Evolutionary conservation across 202 grass and related monocot species (phyloP), one percentile per base, ranked within the genome.

Genomic region (Musa balbisiana): DNA sequence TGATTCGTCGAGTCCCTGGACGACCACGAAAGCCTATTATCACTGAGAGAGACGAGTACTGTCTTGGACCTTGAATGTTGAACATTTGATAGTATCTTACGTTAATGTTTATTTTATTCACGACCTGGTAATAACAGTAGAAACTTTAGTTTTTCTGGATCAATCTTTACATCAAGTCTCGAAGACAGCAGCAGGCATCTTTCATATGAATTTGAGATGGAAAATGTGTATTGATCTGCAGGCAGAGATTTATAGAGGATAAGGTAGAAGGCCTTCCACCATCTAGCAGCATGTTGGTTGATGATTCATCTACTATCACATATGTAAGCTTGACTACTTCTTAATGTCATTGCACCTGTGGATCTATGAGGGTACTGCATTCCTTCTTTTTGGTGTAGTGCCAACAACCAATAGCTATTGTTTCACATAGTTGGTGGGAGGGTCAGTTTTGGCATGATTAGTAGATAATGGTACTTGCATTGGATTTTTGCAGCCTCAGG

Each of bases 1-100:
- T 98, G 80, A 94, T 98, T 92, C 95, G 91, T 55, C 89, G 95
- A 67, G 87, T 98, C 76, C 91, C 95, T 59, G 95, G 95, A 75
- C 77, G 89, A 12, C 89, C 95, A 81, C 86, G 91, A 79, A 90
- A 80, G 82, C 84, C 85, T 76, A 88, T 94, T 59, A 72, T 94
- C 55, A 87, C 85, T 51, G 84, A 92, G 85, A 83, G 63, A 52
- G 87, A 98, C 83, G 80, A 95, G 96, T 99, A 99, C 72, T 77
- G 59, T 79, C 79, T 92, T 80, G 29, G 56, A 87, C 78, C 83
- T 75, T 89, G 73, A 33, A 84, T 74, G 20, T 83, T 83, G 27
- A 78, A 69, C 22, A 60, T 55, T 82, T 62, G 72, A 16, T 64
- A 56, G 52, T 17, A 76, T 77, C 74, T 87, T 76, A 72, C 80